Base-by-base conservation (phyloP, 257 asterid species). In the Solanum bulbocastanum region DNA sequence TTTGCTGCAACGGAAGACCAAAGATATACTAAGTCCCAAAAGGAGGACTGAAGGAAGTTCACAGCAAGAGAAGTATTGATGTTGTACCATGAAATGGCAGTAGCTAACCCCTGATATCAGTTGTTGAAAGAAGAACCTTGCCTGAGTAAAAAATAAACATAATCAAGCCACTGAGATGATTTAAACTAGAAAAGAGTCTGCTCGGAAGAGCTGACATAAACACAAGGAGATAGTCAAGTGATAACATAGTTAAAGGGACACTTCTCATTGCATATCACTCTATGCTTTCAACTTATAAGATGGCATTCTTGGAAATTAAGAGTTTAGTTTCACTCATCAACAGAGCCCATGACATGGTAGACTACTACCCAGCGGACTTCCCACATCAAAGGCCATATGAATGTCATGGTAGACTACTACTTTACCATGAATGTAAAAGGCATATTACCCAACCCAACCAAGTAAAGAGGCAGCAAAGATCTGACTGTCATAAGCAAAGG, bases 121-220 rank as follows among this genome's bases (percentile, higher is more conserved):
- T 85, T 91, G 93, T 87, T 91, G 93, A 87, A 90, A 91, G 88
- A 91, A 91, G 87, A 91, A 91, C 88, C 93, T 91, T 15, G 91
- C 93, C 93, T 91, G 90, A 49, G 30, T 36, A 36, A 85, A 71
- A 49, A 3, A 1, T 60, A 84, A 86, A 75, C 40, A 81, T n/a
- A 49, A 84, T 1, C 40, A 39, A 83, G 49, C 35, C 27, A 76
- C 36, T 84, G 72, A 79, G 87, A 3, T 60, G 33, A 44, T 5
- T 42, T 12, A 44, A 20, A 86, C 49, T 46, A 69, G 49, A 81
- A 79, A 25, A 81, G 10, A 46, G 85, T 8, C 66, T 79, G 68
- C 30, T 46, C 27, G 3, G 42, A 16, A 46, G 23, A 7, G 22
- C 20, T 78, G 18, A 1, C 66, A 44, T 9, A 27, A 27, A 16